Conservation (phyloP, 441 rosid species). For the Corymbia calophylla region DNA sequence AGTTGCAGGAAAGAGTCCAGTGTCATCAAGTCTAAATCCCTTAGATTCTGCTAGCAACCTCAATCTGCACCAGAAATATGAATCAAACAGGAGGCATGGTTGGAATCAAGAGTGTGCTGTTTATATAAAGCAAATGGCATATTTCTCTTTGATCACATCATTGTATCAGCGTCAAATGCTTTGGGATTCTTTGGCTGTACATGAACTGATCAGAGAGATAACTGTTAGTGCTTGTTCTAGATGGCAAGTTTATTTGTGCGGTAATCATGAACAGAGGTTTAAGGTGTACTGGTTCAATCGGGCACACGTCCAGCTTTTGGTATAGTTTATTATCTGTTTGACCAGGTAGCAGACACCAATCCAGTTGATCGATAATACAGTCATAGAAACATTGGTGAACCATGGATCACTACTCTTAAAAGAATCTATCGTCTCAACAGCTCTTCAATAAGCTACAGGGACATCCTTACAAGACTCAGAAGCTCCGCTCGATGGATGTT, state of each 20-base stretch:
- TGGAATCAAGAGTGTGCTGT: not conserved
- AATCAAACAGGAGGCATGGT: not conserved
- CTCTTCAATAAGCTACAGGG: not conserved
- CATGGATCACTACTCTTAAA: not conserved
- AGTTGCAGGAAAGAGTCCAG: constrained; percentile 79
- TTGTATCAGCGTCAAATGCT: not conserved
- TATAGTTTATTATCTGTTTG: not conserved
- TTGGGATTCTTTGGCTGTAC: not conserved
- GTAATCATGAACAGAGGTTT: not conserved
- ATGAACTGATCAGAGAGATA: not conserved
- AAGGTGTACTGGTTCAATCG: not conserved
- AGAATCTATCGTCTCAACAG: not conserved
- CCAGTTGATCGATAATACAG: not conserved
- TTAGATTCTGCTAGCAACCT: constrained; percentile 86
- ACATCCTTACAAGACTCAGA: not conserved
- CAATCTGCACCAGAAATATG: constrained; percentile 41
- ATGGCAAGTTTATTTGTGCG: not conserved
- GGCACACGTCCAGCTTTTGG: not conserved
- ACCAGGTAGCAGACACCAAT: not conserved
- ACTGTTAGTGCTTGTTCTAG: not conserved
- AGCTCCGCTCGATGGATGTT: not conserved
- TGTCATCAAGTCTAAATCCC: constrained; percentile 84
- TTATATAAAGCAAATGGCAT: not conserved
- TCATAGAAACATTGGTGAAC: not conserved
- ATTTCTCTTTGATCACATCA: not conserved